These are phyloP conservation scores for Neospermospora avenae DNA, from an alignment of 2,329 filamentous ascomycete genomes.

Conservation along the genomic window DNA sequence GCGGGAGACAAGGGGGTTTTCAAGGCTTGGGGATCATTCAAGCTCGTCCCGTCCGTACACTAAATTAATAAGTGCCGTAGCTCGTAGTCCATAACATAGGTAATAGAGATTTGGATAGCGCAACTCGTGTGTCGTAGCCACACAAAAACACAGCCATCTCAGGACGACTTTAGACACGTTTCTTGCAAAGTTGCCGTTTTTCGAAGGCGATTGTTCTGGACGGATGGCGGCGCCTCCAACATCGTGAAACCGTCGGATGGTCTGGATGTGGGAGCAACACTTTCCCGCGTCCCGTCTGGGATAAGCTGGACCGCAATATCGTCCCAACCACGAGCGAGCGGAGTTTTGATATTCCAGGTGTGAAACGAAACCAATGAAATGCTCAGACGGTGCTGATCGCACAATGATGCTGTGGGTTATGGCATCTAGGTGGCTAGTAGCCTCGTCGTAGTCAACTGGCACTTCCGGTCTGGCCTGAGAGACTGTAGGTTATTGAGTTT, in stretches of 20 bases:
- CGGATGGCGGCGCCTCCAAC: not conserved
- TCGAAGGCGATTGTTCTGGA: not conserved
- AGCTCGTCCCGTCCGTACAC: not conserved
- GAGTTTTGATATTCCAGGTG: not conserved
- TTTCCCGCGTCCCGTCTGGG: not conserved
- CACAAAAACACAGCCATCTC: not conserved
- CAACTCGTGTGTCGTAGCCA: not conserved
- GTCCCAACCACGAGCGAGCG: not conserved
- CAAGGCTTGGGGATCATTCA: too few species aligned
- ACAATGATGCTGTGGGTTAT: not conserved
- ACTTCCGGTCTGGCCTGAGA: not conserved
- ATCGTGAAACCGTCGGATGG: not conserved
- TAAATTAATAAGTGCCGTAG: not conserved
- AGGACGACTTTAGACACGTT: too few species aligned
- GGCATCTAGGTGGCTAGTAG: not conserved
- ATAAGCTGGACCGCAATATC: not conserved
- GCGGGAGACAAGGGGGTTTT: not conserved
- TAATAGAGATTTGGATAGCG: too few species aligned
- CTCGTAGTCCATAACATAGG: too few species aligned
- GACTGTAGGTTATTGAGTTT: not conserved
- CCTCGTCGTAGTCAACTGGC: not conserved
- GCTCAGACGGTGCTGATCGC: not conserved
- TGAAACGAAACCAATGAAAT: not conserved
- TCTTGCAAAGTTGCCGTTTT: not conserved
- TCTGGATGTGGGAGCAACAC: not conserved